Base-by-base conservation (phyloP, 2,329 filamentous ascomycete species). In the Xylariales sp. region DNA sequence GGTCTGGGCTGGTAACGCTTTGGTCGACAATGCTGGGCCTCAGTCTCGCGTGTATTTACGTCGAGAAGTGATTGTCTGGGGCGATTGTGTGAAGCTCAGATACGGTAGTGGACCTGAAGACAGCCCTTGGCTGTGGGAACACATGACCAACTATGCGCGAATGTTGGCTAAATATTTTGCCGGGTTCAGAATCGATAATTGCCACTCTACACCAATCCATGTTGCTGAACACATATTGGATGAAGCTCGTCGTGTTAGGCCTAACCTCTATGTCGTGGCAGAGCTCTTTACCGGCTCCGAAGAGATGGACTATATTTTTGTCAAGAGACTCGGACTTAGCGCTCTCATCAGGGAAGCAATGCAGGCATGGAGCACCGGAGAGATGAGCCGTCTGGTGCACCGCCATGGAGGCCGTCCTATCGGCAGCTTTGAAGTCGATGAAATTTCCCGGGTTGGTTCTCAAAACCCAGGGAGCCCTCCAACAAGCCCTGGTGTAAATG, bases 1-100 rank as follows among this genome's bases (percentile, higher is more conserved):
- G 93, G 90, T 98, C 7, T 98, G 93, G 93, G 91, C 88, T 41
- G 91, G 91, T 5, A 94, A 97, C 63, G 91, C 93, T 2, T 76
- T 97, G 62, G 76, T 88, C 29, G 93, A 98, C 65, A 93, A 97
- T 54, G 93, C 93, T 20, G 94, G 94, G 0, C 85, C 89, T 0
- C 72, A 86, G 32, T 95, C 91, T 7, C 82, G 83, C 40, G 89
- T 91, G n/a, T 98, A 98, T 55, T 75, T 98, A n/a, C 80, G 88
- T 37, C 80, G 93, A 49, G 89, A 98, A 61, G 88, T 98, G 43
- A 97, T 98, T 49, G 86, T 96, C 20, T 98, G 93, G 93, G 90
- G 91, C 12, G 93, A 98, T 58, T 98, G 94, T 58, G 93, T 97
- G 45, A 98, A 98, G 69, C 74, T 98, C 37, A 83, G 93, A 14